Conservation (phyloP, 192 early-diverging fungal genomes). For the Coemansia sp. region DNA sequence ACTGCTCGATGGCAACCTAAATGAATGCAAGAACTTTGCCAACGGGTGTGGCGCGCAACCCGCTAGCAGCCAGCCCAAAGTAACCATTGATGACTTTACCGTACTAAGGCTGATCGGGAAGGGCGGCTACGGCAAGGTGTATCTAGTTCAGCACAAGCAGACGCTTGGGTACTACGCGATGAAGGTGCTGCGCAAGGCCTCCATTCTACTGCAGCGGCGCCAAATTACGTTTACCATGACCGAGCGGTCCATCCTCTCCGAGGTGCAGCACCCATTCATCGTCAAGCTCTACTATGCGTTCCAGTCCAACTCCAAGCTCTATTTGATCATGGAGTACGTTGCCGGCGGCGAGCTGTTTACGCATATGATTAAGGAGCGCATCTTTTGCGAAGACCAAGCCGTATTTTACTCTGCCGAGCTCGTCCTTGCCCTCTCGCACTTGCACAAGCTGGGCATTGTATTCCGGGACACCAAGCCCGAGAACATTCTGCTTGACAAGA, state of each 20-base stretch:
- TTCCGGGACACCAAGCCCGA: conserved; percentile 85
- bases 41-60: not conserved
- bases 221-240: conserved; percentile 82
- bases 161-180: conserved; percentile 73
- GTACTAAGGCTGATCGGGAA: conserved; percentile 68
- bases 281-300: conserved; percentile 93
- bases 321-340: conserved; percentile 88
- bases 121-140: conserved; percentile 85
- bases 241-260: conserved; percentile 85
- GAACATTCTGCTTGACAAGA: conserved; percentile 69
- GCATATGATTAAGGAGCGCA: conserved; percentile 69
- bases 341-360: conserved; percentile 93
- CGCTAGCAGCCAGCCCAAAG: conserved; percentile 17
- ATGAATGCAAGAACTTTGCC: not conserved
- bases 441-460: conserved; percentile 88
- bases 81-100: conserved; percentile 61
- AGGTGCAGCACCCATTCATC: conserved; percentile 88
- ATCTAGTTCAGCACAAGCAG: conserved; percentile 75
- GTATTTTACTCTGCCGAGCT: conserved; percentile 90
- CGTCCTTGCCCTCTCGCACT: conserved; percentile 81
- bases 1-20: not conserved
- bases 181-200: conserved; percentile 93
- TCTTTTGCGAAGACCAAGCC: conserved; percentile 77
- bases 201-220: conserved; percentile 79
- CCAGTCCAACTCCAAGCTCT: conserved; percentile 84